Base-by-base conservation (phyloP, 805 yeast species). In the Teunomyces aglyptinius region DNA sequence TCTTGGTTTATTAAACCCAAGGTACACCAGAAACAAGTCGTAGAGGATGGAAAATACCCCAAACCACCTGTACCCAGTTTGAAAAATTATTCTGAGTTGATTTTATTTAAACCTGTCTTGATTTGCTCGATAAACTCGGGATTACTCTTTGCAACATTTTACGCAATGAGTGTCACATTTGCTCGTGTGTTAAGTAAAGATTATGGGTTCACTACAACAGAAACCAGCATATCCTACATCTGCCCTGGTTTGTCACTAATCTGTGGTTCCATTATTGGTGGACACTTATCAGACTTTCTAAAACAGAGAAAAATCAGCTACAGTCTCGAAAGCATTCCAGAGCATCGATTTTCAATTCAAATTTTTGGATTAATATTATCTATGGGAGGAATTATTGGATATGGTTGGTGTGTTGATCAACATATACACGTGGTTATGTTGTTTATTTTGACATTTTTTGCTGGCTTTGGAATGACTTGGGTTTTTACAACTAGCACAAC, bases 391-490 rank as follows among this genome's bases (percentile, higher is more conserved):
- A 60, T 77, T 15, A 49, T 77, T 15, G 75, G 80, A 0, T 80
- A 75, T 53, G 83, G 83, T 0, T 79, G 83, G 83, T 60, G 78
- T 26, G 62, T 73, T 27, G 63, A 76, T 12, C 63, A 60, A 31
- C 64, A 65, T 10, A 64, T 64, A 13, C 73, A 66, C 43, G 62
- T 75, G 28, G 70, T 60, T 0, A 50, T 71, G 5, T 65, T 77
- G 3, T 70, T 76, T 44, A 64, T 75, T 4, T 73, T 75, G 49
- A 59, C 76, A 0, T 77, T 76, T 48, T 54, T 78, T 4, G 64
- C 66, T 26, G 81, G 82, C 0, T 75, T 77, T 53, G 83, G 83
- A 1, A 69, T 78, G 68, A 76, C 83, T 0, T 79, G 82, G 77
- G 75, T 77, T 26, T 76, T 78, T 49, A 75, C 77, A 16, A 71